Evolutionary conservation across 441 rosid species (phyloP), one percentile per base, ranked within the genome.

Genomic region (Rhodomyrtus psidioides): DNA sequence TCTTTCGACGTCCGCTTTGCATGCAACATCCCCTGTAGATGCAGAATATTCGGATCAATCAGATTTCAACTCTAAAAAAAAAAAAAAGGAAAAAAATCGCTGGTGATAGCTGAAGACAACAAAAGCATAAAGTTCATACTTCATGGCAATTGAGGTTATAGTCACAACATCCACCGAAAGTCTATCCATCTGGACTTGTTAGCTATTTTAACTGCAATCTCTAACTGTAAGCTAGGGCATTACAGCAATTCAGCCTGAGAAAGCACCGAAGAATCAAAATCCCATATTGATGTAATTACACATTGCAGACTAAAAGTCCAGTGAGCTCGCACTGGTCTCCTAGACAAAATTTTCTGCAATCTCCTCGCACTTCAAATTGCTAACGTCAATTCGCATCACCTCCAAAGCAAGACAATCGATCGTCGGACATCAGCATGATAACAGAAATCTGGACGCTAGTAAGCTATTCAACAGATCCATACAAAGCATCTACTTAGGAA

Each of bases 1-100:
- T 87, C 88, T 94, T 10, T 91, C 95, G 7, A 95, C 94, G 88
- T 97, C 98, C 10, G 88, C 87, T 89, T 92, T 93, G 81, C 84
- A 74, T 46, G 89, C 86, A 81, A 97, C 81, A 87, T 96, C 97
- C 79, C 99, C 98, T 96, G 83, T 34, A 75, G 83, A 85, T 46
- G 81, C 24, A 59, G 86, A 28, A 75, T 86, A 42, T 79, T n/a
- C n/a, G 27, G 39, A 46, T 42, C 53, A 49, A 59, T 49, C 42
- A 57, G 53, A 56, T 28, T 57, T 19, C 60, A 19, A 44, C 27
- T 60, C 57, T 59, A 4, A 82, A 53, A 49, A 42, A 23, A 16
- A 55, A 1, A 9, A 6, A 55, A 55, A 1, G 9, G 13, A 6
- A 21, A 59, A 26, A 51, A 6, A 42, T 34, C 26, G 13, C 79